phyloP scores from a whole-genome alignment of 805 yeast genomes.

The Saccharomycopsis selenospora region DNA sequence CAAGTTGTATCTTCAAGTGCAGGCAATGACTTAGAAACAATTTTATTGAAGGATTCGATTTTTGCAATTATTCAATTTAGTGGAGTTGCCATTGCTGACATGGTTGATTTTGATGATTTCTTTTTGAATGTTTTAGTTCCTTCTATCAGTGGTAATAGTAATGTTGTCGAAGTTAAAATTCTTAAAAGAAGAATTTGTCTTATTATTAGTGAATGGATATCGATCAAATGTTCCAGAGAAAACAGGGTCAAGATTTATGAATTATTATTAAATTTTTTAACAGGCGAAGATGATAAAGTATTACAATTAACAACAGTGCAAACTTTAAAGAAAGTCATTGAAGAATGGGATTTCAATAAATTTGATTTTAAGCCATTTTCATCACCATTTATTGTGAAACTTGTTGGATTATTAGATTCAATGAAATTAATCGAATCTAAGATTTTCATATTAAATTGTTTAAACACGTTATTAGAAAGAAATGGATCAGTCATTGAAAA shows the following conservation, averaged over 20 bases:
- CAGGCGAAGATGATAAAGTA: conserved; percentile 58
- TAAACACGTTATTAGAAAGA: conserved; percentile 13
- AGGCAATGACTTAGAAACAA: conserved; percentile 34
- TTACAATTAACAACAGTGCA: conserved; percentile 70
- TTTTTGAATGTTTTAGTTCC: conserved; percentile 61
- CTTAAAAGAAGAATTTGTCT: conserved; percentile 71
- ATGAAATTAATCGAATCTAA: conserved; percentile 67
- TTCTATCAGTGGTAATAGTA: conserved; percentile 34
- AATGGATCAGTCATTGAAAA: conserved; percentile 6
- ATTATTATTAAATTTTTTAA: conserved; percentile 38
- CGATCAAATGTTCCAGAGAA: conserved; percentile 53
- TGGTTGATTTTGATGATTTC: conserved; percentile 61
- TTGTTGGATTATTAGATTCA: conserved; percentile 43
- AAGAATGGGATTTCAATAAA: conserved; percentile 82
- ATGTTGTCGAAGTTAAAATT: conserved; percentile 48
- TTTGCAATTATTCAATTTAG: conserved; percentile 79
- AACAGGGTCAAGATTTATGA: conserved; percentile 53
- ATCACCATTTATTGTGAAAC: conserved; percentile 40
- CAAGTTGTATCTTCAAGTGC: conserved; percentile 24
- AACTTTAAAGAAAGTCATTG: conserved; percentile 59
- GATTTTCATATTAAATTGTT: conserved; percentile 50
- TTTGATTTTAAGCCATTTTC: conserved; percentile 60
- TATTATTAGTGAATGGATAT: conserved; percentile 75
- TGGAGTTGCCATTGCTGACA: conserved; percentile 54
- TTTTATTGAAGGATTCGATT: conserved; percentile 69